Base-by-base conservation (phyloP, 352 stramenopile genomes). In the Phytophthora pluvialis region DNA sequence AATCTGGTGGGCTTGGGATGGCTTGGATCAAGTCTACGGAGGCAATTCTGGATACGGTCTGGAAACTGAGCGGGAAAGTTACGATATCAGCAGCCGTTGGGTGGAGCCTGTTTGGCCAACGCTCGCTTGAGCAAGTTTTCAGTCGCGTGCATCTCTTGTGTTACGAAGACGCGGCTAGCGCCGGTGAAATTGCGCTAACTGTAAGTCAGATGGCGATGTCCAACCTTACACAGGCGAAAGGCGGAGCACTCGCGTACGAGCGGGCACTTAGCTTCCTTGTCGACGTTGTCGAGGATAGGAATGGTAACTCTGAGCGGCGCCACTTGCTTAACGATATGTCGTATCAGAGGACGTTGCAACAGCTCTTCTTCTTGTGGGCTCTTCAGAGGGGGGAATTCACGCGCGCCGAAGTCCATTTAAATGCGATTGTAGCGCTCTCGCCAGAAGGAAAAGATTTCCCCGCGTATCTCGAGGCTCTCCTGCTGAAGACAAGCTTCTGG, bases 21-120 rank as follows among this genome's bases (percentile, higher is more conserved):
- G 63, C 64, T 9, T 89, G 80, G 79, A 56, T 79, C 46, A 78
- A 81, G 42, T 90, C 81, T 13, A 72, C 79, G 7, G 76, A 90
- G 40, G 58, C 75, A 7, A 73, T 90, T 56, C 70, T 93, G 13
- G 68, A 90, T 25, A 78, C 59, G 1, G 67, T 91, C 32, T 93
- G 85, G 85, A 78, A 74, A 40, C 45, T 93, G 28, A 84, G 84
- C 39, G 81, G 82, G n/a, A 88, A 86, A 67, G 61, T 82, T 2
- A 73, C 66, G n/a, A 64, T 86, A 1, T 77, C 78, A 6, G 58
- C 73, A 10, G 72, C 81, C 1, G 58, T 75, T 21, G 70, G 66
- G 7, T 93, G 83, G 81, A 72, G 67, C 15, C 26, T 91, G 15
- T 81, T 86, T 26, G 85, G 85, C 0, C 72, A 80, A 10, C 73